Percentiles rank a stretch among this genome's conserved stretches.
Conservation (phyloP, 495 filamentous ascomycete genomes). For the Tuber borchii region DNA sequence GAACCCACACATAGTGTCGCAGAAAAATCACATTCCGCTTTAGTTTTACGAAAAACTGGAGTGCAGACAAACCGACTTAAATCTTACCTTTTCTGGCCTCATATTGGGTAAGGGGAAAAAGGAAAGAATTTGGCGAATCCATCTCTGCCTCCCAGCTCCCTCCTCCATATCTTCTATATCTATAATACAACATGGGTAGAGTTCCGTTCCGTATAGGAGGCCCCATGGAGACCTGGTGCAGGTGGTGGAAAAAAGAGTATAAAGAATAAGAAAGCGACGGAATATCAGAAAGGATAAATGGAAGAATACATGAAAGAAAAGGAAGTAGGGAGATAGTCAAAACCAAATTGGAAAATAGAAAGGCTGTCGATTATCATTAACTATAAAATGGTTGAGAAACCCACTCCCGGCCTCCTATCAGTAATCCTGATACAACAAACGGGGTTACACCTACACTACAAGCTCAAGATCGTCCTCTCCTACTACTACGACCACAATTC, state of each 20-base stretch:
- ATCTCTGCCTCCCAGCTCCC: not conserved
- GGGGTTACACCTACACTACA: not conserved
- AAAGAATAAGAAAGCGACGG: not conserved
- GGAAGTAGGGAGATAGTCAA: not conserved
- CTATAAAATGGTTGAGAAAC: not conserved
- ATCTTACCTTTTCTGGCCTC: not conserved
- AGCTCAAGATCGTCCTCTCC: not conserved
- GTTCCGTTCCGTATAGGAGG: not conserved
- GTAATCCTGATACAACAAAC: not conserved
- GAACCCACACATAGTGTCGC: too few relatives aligned
- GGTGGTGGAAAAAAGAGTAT: not conserved
- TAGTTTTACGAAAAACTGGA: not conserved
- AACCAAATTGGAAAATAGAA: not conserved
- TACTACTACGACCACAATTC: not conserved
- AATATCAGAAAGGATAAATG: not conserved
- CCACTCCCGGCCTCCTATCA: not conserved
- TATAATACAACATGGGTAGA: conserved; percentile 4
- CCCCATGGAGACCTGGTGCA: not conserved
- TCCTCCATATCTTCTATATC: not conserved
- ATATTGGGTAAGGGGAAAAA: not conserved
- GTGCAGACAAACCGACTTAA: not conserved
- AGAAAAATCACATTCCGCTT: not conserved
- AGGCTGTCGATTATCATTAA: not conserved
- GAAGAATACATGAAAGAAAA: too few relatives aligned
- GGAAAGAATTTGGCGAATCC: not conserved